These are phyloP conservation scores for Caryopteris hybrid DNA, from an alignment of 305 asterid genomes.

Conservation along the genomic window DNA sequence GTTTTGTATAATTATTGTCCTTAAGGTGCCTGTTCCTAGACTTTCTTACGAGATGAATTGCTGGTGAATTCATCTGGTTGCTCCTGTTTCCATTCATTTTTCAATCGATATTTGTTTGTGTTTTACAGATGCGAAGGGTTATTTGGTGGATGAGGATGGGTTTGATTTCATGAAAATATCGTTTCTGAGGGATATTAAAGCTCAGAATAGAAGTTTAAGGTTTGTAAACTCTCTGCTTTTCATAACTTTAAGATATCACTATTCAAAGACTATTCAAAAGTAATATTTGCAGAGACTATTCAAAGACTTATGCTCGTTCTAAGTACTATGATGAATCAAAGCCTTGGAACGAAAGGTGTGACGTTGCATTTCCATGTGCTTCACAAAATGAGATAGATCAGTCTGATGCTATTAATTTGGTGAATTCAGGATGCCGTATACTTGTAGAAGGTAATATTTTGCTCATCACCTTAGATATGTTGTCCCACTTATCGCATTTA, in stretches of 20 bases:
- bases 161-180: conserved; percentile 92
- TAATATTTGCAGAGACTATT: conserved; percentile 73
- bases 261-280: too few relatives aligned
- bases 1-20: neutral
- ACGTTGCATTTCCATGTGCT: conserved; percentile 96
- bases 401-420: conserved; percentile 87
- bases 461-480: conserved; percentile 6
- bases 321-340: conserved; percentile 90
- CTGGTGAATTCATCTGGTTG: neutral
- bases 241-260: conserved; percentile 11
- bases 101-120: conserved; percentile 19
- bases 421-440: conserved; percentile 79
- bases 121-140: conserved; percentile 86
- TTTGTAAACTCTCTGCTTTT: conserved; percentile 24
- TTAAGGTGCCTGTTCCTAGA: neutral
- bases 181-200: conserved; percentile 81
- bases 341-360: conserved; percentile 98
- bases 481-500: neutral
- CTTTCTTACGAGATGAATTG: neutral
- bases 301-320: conserved; percentile 95
- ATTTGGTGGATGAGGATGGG: conserved; percentile 97
- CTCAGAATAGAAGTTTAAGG: conserved; percentile 96
- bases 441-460: conserved; percentile 76
- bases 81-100: conserved; percentile 5
- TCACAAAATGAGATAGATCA: conserved; percentile 93